A percentile compares a stretch with the other conserved stretches of the same genome.
phyloP scores from a whole-genome alignment of 805 yeast genomes.

The Jamesozyma rosinii region DNA sequence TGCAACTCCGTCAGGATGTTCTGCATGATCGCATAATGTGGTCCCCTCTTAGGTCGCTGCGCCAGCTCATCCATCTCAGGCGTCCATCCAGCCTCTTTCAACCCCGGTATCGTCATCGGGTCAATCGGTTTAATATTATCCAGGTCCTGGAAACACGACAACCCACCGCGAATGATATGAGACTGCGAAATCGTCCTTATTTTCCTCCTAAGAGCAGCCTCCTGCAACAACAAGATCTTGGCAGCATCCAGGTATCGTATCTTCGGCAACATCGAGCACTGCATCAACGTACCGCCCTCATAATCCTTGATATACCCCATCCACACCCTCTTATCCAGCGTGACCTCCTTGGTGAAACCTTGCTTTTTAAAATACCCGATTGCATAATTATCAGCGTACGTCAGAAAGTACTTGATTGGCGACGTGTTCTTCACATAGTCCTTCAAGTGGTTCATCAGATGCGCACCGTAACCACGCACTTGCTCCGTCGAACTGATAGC shows the following conservation, averaged over 20 bases:
- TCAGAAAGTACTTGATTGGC: conserved; percentile 74
- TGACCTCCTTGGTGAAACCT: conserved; percentile 92
- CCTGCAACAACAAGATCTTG: conserved; percentile 76
- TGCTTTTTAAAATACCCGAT: conserved; percentile 97
- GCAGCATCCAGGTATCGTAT: conserved; percentile 83
- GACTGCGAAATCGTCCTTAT: conserved; percentile 72
- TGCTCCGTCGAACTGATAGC: conserved; percentile 97
- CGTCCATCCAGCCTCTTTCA: conserved; percentile 93
- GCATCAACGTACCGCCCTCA: conserved; percentile 98
- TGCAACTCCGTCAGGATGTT: conserved; percentile 79
- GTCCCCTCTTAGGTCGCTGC: conserved; percentile 86
- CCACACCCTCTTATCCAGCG: conserved; percentile 81
- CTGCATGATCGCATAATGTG: conserved; percentile 90
- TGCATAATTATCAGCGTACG: conserved; percentile 98
- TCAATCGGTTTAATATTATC: conserved; percentile 48
- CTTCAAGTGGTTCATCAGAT: conserved; percentile 92
- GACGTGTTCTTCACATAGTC: conserved; percentile 89
- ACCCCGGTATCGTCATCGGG: conserved; percentile 81
- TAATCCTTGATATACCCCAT: conserved; percentile 98
- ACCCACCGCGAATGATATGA: conserved; percentile 73
- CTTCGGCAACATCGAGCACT: conserved; percentile 85
- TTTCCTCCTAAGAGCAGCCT: conserved; percentile 82
- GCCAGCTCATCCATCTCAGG: conserved; percentile 97
- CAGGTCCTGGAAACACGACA: conserved; percentile 53
- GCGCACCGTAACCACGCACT: conserved; percentile 98